Evolutionary conservation across 2,329 filamentous ascomycete species (phyloP).

Genomic region (Cladosporium sp.): DNA sequence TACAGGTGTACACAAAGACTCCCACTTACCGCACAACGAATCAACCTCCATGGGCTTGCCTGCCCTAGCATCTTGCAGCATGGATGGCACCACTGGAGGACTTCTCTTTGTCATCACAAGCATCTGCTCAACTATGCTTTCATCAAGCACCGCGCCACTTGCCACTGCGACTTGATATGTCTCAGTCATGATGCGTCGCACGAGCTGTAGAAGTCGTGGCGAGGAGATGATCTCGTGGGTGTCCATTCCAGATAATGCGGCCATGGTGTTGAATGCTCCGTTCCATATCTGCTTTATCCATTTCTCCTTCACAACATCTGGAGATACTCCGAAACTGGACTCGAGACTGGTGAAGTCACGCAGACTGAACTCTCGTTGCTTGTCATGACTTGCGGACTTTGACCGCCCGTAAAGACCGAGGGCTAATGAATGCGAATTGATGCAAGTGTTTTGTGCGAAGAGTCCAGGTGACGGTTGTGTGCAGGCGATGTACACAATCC

Average conservation of each 20-base stretch:
- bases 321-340: slow-evolving; percentile 14
- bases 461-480: slow-evolving; percentile 16
- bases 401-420: slow-evolving; percentile 14
- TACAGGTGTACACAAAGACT: too few relatives aligned
- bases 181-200: slow-evolving; percentile 17
- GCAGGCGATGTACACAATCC: slow-evolving; percentile 21
- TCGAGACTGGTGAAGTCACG: slow-evolving; percentile 16
- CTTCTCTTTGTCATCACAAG: slow-evolving; percentile 15
- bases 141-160: slow-evolving; percentile 14
- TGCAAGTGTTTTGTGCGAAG: slow-evolving; percentile 17
- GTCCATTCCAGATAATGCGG: slow-evolving; percentile 17
- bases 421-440: slow-evolving; percentile 16
- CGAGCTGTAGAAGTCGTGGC: slow-evolving; percentile 12
- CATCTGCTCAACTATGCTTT: slow-evolving; percentile 12
- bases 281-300: slow-evolving; percentile 24
- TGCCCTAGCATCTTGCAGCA: slow-evolving; percentile 21
- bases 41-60: slow-evolving; percentile 20
- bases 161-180: slow-evolving; percentile 17
- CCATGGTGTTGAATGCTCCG: slow-evolving; percentile 19
- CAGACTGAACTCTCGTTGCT: neutral
- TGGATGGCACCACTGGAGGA: slow-evolving; percentile 19
- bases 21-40: slow-evolving; percentile 18
- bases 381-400: neutral
- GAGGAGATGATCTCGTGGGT: slow-evolving; percentile 18
- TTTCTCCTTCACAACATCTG: slow-evolving; percentile 16